Evolutionary conservation across 139 green algal genomes (phyloP), one percentile per base, ranked within the genome.

Genomic region (Spirogloea muscicola): DNA sequence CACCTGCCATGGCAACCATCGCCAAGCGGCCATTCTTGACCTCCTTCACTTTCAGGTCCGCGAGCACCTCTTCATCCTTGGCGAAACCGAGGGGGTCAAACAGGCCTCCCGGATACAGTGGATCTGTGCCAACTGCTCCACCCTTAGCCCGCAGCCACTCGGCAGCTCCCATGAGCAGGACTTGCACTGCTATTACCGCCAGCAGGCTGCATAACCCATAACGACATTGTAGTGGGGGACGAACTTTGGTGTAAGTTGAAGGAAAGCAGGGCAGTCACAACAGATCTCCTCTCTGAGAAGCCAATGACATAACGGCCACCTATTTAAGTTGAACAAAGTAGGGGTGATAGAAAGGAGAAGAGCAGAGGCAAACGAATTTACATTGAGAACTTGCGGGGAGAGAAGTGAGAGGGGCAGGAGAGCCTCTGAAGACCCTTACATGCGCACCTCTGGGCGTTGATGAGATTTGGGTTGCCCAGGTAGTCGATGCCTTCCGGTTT

Each of bases 381-480:
- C n/a, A n/a, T n/a, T n/a, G n/a, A n/a, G n/a, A n/a, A 94, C 90
- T 89, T 97, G 91, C 81, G 72, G 72, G 49, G 84, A 87, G 48
- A 96, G 83, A 64, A 87, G 95, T 60, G 90, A 91, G 33, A 97
- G 70, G 77, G 95, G 93, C 84, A 77, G n/a, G n/a, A n/a, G n/a
- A n/a, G n/a, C n/a, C n/a, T n/a, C n/a, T n/a, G 83, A 73, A 75
- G 51, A 84, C 89, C 49, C 95, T 81, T 66, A 87, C 95, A 61
- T 27, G 97, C 69, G 79, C 96, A 94, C 84, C 40, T 89, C 89
- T 96, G 91, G 48, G 92, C 92, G 79, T 96, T 91, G 48, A 97
- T 76, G 29, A 94, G 83, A 65, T 67, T 83, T 59, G 85, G 75
- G 81, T 89, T 90, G 77, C 88, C 88, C 66, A 94, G 84, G 86